Evolutionary conservation across 441 rosid species (phyloP).

Genomic region (Gossypium lobatum): DNA sequence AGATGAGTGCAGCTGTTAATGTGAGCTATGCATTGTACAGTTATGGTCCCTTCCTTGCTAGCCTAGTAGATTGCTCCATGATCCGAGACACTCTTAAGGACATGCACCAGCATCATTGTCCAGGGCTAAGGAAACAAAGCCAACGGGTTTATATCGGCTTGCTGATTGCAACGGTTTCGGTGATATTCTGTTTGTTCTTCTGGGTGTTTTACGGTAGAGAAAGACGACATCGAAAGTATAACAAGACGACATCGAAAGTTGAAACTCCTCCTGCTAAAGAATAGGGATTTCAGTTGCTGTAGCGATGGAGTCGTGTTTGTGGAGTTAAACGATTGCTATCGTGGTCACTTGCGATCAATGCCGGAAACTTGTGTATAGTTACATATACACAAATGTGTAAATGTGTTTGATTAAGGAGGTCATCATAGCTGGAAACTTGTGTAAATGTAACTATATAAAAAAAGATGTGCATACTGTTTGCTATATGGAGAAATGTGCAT

Average conservation of each 20-base stretch:
- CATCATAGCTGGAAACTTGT: too few relatives aligned
- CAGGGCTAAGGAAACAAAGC: conserved; percentile 3
- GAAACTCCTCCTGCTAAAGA: background rate
- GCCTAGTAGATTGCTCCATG: conserved; percentile 4
- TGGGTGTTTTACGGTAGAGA: conserved; percentile 14
- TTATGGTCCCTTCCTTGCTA: background rate
- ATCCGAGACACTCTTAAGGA: background rate
- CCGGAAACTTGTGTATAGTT: too few relatives aligned
- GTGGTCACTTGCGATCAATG: background rate
- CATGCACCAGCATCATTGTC: conserved; percentile 11
- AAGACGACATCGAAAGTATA: conserved; percentile 6
- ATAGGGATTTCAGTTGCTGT: background rate
- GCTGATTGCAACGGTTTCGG: background rate
- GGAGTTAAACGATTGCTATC: background rate
- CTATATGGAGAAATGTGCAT: too few relatives aligned
- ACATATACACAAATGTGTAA: too few relatives aligned
- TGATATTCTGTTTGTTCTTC: conserved; percentile 10
- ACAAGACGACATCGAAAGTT: background rate
- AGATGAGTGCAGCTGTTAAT: conserved; percentile 7
- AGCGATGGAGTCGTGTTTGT: background rate
- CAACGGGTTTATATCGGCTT: conserved; percentile 10
- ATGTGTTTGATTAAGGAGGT: too few relatives aligned
- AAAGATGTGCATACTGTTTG: too few relatives aligned
- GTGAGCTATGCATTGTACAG: conserved; percentile 4
- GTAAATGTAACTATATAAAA: too few relatives aligned